Conservation (phyloP, 1,284 basidiomycete genomes). For the Amylostereum areolatum region DNA sequence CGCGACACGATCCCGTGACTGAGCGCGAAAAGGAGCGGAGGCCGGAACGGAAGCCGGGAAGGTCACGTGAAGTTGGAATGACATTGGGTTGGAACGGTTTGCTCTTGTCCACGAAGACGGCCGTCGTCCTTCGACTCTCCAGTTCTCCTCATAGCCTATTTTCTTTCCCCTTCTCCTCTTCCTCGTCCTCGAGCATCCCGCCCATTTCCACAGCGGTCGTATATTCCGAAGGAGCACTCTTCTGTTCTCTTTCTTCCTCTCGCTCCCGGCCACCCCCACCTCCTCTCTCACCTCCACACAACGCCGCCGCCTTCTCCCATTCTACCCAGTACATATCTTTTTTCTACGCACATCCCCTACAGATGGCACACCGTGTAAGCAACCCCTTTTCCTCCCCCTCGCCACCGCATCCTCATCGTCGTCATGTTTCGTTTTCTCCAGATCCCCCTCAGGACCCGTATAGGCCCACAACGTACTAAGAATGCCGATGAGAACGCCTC, state of each 20-base stretch:
- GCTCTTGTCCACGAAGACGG: no score
- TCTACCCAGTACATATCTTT: constrained; percentile 11
- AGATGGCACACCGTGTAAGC: constrained; percentile 16
- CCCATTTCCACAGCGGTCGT: background rate
- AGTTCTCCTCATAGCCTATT: no score
- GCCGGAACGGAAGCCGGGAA: no score
- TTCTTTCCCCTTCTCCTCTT: background rate
- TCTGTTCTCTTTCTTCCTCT: constrained; percentile 10
- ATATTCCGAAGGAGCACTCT: background rate
- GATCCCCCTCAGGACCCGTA: constrained; percentile 34
- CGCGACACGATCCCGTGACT: no score
- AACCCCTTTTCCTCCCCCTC: background rate
- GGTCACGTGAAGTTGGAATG: no score
- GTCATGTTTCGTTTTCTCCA: constrained; percentile 10
- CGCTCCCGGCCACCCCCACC: constrained; percentile 4
- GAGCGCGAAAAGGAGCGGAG: no score
- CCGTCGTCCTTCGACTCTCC: no score
- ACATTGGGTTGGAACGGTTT: no score
- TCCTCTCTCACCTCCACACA: constrained; percentile 1
- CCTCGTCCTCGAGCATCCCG: background rate
- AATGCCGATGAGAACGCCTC: constrained; percentile 67
- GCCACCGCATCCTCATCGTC: constrained; percentile 11
- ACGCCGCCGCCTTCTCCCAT: constrained; percentile 9
- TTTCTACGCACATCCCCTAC: constrained; percentile 5
- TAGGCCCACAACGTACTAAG: constrained; percentile 48